Evolutionary conservation across 805 yeast genomes (phyloP), one percentile per base, ranked within the genome.

Genomic region (Limtongia smithiae): DNA sequence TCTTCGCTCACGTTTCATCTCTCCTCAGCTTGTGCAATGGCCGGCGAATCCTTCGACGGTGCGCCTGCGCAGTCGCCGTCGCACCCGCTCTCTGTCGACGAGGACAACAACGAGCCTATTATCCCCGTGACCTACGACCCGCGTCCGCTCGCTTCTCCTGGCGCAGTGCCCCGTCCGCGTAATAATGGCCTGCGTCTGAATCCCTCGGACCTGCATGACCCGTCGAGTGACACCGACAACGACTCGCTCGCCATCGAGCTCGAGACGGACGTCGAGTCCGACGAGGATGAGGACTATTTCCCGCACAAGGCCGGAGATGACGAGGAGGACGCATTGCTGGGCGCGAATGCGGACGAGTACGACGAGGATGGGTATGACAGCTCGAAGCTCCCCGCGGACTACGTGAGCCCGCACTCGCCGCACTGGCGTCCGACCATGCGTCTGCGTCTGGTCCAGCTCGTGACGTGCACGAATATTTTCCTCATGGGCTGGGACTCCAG

Each of bases 401-500:
- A 54, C 39, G 39, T 54, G 21, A 39, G 47, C 31, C 58, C 58
- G 18, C 48, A 37, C 17, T 54, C 58, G 5, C 60, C 55, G 9
- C 27, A 41, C 35, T 57, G 60, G 60, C 34, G 35, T 9, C 60
- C 60, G 1, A 57, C 60, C 3, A 42, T 52, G 30, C 50, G 59
- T 12, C 36, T 57, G 37, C 51, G 60, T 4, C 50, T 59, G 18
- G 36, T 62, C 27, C 62, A 62, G 45, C 37, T 57, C 14, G 58
- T 63, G 20, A 48, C 64, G 7, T 60, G 60, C 39, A 48, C 61
- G 4, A 73, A 72, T 44, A 75, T 72, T 1, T 73, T 75, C 44
- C 64, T 75, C 12, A 65, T 74, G 9, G 77, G 77, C 2, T 72
- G 76, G 55, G 79, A 75, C 54, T 69, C 73, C 2, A 74, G 78